phyloP scores from a whole-genome alignment of 345 rosid species.

The Melaleuca quinquenervia region DNA sequence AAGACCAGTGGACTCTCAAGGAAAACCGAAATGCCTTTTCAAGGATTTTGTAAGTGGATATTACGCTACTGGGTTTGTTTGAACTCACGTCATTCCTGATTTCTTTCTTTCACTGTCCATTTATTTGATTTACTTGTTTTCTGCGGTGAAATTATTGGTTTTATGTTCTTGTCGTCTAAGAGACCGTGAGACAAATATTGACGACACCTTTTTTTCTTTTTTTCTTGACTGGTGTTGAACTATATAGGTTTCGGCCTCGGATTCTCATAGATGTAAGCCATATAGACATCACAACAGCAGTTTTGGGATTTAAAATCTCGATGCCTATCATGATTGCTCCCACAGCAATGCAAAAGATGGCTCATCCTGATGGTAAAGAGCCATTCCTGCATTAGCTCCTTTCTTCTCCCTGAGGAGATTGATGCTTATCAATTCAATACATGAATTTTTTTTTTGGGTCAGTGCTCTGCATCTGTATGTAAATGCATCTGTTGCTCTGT shows the following conservation, averaged over 20 bases:
- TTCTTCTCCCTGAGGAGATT: background rate
- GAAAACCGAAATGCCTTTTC: slow-evolving; percentile 85
- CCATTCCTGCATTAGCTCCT: background rate
- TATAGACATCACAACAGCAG: slow-evolving; percentile 64
- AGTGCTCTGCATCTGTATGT: background rate
- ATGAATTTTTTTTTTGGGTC: background rate
- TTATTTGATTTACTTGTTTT: background rate
- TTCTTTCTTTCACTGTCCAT: background rate
- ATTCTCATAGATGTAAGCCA: slow-evolving; percentile 81
- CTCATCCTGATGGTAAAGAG: slow-evolving; percentile 71
- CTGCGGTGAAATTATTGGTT: background rate
- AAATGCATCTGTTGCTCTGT: background rate
- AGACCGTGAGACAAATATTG: background rate
- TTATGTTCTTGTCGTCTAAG: background rate
- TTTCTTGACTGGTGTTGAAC: background rate
- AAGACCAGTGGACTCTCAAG: slow-evolving; percentile 89
- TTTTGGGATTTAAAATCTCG: slow-evolving; percentile 79
- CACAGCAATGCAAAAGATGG: slow-evolving; percentile 97
- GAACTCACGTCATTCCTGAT: background rate
- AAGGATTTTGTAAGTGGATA: slow-evolving; percentile 54
- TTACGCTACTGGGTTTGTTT: background rate
- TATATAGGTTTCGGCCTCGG: slow-evolving; percentile 72
- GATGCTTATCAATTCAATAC: background rate
- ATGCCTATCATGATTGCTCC: slow-evolving; percentile 99
- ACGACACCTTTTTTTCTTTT: background rate